phyloP scores from a whole-genome alignment of 257 asterid genomes.

The Agastache rugosa region DNA sequence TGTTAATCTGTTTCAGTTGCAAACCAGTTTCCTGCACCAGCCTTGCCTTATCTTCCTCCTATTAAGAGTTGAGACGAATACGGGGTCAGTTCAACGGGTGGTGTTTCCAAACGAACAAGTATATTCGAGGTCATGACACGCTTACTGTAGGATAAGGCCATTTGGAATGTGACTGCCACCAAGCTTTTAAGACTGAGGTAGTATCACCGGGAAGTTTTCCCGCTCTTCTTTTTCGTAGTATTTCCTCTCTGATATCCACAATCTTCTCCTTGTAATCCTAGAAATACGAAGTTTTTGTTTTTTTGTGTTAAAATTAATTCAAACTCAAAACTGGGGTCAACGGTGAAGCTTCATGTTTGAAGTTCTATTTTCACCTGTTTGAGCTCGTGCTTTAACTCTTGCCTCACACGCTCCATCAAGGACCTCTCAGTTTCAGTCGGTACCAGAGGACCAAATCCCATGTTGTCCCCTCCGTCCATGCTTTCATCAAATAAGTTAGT shows the following conservation, averaged over 20 bases:
- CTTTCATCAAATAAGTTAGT: constrained; percentile 86
- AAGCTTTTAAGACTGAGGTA: constrained; percentile 72
- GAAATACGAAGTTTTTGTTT: neutral
- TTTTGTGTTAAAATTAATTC: neutral
- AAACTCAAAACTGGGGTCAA: neutral
- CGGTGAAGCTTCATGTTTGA: neutral
- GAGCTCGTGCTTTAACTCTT: constrained; percentile 90
- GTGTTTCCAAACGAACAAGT: neutral
- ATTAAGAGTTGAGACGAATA: neutral
- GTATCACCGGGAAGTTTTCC: constrained; percentile 84
- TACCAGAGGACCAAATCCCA: constrained; percentile 95
- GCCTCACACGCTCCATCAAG: constrained; percentile 97
- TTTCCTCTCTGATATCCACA: constrained; percentile 76
- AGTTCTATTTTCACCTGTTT: constrained; percentile 67
- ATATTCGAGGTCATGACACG: neutral
- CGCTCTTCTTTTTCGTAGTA: constrained; percentile 74
- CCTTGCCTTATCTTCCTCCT: constrained; percentile 92
- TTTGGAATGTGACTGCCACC: constrained; percentile 85
- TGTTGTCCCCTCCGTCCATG: constrained; percentile 76
- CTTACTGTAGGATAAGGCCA: constrained; percentile 90
- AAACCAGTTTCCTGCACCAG: constrained; percentile 91
- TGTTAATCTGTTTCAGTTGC: constrained; percentile 89
- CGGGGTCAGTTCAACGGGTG: neutral
- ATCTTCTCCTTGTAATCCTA: constrained; percentile 80
- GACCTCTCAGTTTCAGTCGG: constrained; percentile 95